Evolutionary conservation across 176 grass and related monocot species (phyloP).

Genomic region (Aegilops umbellulata): DNA sequence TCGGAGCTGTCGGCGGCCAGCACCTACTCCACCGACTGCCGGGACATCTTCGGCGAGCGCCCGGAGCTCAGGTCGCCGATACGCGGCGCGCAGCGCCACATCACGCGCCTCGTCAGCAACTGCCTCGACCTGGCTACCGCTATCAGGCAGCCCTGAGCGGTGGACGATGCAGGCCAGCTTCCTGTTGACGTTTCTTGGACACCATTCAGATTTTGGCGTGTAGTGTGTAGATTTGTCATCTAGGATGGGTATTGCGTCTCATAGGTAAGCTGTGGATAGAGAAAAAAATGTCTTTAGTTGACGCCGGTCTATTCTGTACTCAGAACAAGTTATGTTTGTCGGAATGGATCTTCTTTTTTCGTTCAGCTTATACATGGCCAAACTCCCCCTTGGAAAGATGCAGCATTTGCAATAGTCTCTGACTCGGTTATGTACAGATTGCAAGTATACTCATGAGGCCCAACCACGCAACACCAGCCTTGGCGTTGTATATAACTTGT

Average conservation of each 20-base stretch:
- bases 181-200: neutral
- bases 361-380: neutral
- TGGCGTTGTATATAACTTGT: no score
- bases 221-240: constrained; percentile 2
- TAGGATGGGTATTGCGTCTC: neutral
- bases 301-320: neutral
- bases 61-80: constrained; percentile 39
- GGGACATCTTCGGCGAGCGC: constrained; percentile 48
- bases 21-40: constrained; percentile 56
- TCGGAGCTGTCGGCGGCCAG: constrained; percentile 38
- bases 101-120: constrained; percentile 53
- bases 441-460: no score
- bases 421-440: no score
- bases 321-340: neutral
- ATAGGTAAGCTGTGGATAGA: neutral
- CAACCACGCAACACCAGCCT: no score
- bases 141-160: constrained; percentile 22
- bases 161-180: neutral
- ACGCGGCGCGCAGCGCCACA: constrained; percentile 19
- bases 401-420: no score
- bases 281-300: neutral
- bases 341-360: neutral
- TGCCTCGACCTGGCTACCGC: constrained; percentile 51
- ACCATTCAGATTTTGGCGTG: neutral
- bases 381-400: no score